These are phyloP conservation scores for Biscogniauxia mediterranea DNA, from an alignment of 2,329 filamentous ascomycete genomes.

Conservation along the genomic window DNA sequence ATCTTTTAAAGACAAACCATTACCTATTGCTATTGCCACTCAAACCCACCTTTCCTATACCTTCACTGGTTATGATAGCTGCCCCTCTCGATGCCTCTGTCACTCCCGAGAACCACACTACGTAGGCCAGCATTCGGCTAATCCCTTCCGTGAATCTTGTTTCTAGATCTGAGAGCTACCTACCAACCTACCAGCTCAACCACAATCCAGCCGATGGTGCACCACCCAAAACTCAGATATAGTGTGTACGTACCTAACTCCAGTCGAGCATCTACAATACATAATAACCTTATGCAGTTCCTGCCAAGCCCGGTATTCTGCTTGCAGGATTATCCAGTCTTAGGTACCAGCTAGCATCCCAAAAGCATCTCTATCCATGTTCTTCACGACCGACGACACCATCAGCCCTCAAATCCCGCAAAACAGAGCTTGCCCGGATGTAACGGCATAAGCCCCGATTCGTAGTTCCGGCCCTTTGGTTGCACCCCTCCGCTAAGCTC, in stretches of 20 bases:
- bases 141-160: background rate
- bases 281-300: slow-evolving; percentile 4
- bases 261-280: background rate
- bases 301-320: slow-evolving; percentile 12
- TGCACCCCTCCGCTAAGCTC: background rate
- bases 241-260: background rate
- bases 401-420: slow-evolving; percentile 15
- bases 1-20: background rate
- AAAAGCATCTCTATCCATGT: slow-evolving; percentile 5
- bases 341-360: background rate
- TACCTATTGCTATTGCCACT: background rate
- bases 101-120: background rate
- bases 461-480: background rate
- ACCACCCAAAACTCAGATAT: background rate
- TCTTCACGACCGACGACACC: background rate
- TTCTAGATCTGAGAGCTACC: background rate
- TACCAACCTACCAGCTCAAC: background rate
- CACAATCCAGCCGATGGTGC: background rate
- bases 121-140: background rate
- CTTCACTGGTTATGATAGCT: background rate
- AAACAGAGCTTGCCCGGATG: background rate
- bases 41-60: background rate
- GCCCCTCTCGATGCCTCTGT: background rate
- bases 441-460: slow-evolving; percentile 11
- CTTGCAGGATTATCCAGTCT: background rate